Conservation (phyloP, 116 monocot genomes). For the Posidonia oceanica region DNA sequence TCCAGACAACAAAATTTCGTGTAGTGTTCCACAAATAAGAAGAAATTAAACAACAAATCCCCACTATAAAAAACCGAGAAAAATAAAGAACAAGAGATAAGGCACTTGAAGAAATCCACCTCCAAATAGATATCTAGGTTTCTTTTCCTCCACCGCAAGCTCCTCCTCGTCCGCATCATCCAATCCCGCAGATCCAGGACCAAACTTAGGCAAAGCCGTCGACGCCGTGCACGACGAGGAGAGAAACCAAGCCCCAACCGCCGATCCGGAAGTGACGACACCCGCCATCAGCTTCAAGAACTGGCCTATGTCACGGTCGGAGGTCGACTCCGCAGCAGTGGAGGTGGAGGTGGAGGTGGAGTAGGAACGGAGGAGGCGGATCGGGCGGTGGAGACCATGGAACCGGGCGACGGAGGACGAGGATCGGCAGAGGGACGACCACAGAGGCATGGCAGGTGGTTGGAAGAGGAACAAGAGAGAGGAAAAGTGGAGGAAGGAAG, state of each 20-base stretch:
- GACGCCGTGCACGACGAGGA: constrained; percentile 2
- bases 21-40: not conserved
- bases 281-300: constrained; percentile 15
- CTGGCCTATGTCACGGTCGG: constrained; percentile 7
- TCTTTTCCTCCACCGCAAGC: constrained; percentile 3
- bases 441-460: not conserved
- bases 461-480: not conserved
- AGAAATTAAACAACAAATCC: not conserved
- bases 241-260: constrained; percentile 9
- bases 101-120: constrained; percentile 3
- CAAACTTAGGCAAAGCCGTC: not conserved
- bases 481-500: not conserved
- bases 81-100: not conserved
- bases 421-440: not conserved
- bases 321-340: not conserved
- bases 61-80: not conserved
- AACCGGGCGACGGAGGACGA: not conserved
- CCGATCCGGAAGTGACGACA: constrained; percentile 13
- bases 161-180: not conserved
- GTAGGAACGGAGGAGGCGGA: not conserved
- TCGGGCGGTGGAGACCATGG: not conserved
- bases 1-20: not conserved
- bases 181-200: not conserved
- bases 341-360: constrained; percentile 4
- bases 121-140: constrained; percentile 21